These are phyloP conservation scores for Chaetoscypha palmicola DNA, from an alignment of 2,329 filamentous ascomycete species.

Conservation along the genomic window DNA sequence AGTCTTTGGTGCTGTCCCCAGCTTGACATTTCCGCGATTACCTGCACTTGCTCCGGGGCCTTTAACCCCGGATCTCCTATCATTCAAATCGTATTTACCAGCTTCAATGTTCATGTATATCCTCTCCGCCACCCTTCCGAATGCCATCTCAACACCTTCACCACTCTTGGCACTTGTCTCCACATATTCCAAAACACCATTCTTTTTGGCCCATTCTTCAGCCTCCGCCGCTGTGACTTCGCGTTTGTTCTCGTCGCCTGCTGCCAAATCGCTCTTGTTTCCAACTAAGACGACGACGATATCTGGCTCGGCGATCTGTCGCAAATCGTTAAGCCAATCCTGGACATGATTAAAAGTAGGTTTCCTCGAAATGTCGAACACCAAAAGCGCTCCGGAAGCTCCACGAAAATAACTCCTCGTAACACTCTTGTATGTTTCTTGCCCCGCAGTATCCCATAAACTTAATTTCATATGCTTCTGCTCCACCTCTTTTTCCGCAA, in stretches of 20 bases:
- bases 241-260: conserved; percentile 52
- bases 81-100: conserved; percentile 83
- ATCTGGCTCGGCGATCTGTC: conserved; percentile 90
- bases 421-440: conserved; percentile 96
- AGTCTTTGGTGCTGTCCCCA: conserved; percentile 28
- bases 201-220: conserved; percentile 77
- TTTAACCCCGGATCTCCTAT: conserved; percentile 87
- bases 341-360: conserved; percentile 83
- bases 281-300: conserved; percentile 93
- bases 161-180: conserved; percentile 96
- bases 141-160: conserved; percentile 87
- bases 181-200: conserved; percentile 86
- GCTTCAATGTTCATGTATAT: conserved; percentile 97
- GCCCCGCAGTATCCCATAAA: conserved; percentile 92
- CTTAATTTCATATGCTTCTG: conserved; percentile 87
- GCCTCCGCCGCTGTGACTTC: conserved; percentile 80
- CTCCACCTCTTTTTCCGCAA: conserved; percentile 29
- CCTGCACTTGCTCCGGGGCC: conserved; percentile 44
- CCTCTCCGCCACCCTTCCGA: conserved; percentile 85
- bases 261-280: conserved; percentile 83
- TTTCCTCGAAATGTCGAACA: conserved; percentile 87
- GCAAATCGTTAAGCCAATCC: conserved; percentile 88
- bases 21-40: conserved; percentile 38
- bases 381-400: conserved; percentile 68
- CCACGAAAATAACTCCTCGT: conserved; percentile 73